A percentile compares a stretch with the other conserved stretches of the same genome.
These are phyloP conservation scores for Rhodomyrtus tomentosa DNA, from an alignment of 345 rosid species.

Conservation along the genomic window DNA sequence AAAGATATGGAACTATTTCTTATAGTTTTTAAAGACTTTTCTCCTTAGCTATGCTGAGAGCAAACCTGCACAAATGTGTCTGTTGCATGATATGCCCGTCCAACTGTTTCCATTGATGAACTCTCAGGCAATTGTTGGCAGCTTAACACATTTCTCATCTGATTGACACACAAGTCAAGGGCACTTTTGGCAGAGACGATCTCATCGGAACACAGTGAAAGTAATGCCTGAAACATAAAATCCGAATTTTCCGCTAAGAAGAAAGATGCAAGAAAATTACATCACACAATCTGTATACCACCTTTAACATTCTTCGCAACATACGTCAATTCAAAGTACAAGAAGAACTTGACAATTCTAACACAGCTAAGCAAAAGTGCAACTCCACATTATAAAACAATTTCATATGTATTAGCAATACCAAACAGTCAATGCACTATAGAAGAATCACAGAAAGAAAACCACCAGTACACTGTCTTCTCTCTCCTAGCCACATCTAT, in stretches of 20 bases:
- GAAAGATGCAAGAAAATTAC: background rate
- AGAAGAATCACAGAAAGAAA: background rate
- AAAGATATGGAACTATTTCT: background rate
- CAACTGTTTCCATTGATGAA: slow-evolving; percentile 86
- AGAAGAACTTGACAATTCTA: background rate
- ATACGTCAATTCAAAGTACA: background rate
- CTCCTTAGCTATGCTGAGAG: background rate
- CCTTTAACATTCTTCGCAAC: background rate
- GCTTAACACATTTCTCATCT: slow-evolving; percentile 76
- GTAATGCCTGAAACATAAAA: slow-evolving; percentile 60
- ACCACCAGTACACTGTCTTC: background rate
- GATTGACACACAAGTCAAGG: slow-evolving; percentile 66
- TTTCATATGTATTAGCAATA: background rate
- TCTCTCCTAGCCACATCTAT: background rate
- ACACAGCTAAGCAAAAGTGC: background rate
- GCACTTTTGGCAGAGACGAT: slow-evolving; percentile 78
- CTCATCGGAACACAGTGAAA: slow-evolving; percentile 86
- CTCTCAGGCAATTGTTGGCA: slow-evolving; percentile 72
- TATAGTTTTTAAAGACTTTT: background rate
- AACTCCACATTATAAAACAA: background rate
- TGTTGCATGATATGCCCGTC: slow-evolving; percentile 82
- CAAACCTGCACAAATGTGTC: slow-evolving; percentile 88
- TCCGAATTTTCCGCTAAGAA: background rate
- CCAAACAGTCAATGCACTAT: background rate
- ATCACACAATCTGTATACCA: background rate